Evolutionary conservation across 108 stramenopile species (phyloP).

Genomic region (Cylindrotheca fusiformis): DNA sequence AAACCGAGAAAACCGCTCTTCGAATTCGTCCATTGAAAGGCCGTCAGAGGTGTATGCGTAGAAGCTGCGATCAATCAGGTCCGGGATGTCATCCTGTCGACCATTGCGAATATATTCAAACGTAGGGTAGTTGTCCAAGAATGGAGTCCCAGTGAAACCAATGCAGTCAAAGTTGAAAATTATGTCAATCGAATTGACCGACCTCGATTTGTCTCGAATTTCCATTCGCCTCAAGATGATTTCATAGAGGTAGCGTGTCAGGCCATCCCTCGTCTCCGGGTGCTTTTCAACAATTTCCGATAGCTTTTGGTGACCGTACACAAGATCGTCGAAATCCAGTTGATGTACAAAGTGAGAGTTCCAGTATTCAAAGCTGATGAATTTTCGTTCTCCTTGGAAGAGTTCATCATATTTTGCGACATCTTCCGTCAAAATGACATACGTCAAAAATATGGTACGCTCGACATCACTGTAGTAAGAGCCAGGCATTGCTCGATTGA

Average conservation of each 20-base stretch:
- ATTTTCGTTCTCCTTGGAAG: conserved; percentile 32
- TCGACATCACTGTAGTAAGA: conserved; percentile 36
- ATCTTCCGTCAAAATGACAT: conserved; percentile 34
- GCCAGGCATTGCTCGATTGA: conserved; percentile 34
- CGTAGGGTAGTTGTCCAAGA: conserved; percentile 35
- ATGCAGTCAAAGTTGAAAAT: conserved; percentile 42
- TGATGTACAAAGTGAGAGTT: conserved; percentile 25
- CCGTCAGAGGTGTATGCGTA: conserved; percentile 25
- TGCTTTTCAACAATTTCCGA: conserved; percentile 35
- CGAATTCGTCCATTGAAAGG: conserved; percentile 18
- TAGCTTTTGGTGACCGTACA: conserved; percentile 31
- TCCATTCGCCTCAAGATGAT: conserved; percentile 34
- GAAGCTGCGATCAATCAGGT: conserved; percentile 29
- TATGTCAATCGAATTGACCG: conserved; percentile 27
- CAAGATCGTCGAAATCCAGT: conserved; percentile 32
- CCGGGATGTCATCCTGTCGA: conserved; percentile 26
- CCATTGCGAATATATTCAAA: conserved; percentile 30
- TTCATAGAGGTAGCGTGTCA: conserved; percentile 21
- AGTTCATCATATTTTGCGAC: conserved; percentile 26
- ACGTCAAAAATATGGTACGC: conserved; percentile 30
- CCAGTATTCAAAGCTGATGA: conserved; percentile 36
- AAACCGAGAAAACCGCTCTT: conserved; percentile 20
- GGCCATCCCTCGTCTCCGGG: conserved; percentile 23
- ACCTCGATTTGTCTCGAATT: conserved; percentile 27
- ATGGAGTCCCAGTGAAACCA: conserved; percentile 34